Percentiles rank a stretch among this genome's conserved stretches.
These are phyloP conservation scores for Thinopyrum obtusiflorum DNA, from an alignment of 202 grass and related monocot genomes.

Conservation along the genomic window DNA sequence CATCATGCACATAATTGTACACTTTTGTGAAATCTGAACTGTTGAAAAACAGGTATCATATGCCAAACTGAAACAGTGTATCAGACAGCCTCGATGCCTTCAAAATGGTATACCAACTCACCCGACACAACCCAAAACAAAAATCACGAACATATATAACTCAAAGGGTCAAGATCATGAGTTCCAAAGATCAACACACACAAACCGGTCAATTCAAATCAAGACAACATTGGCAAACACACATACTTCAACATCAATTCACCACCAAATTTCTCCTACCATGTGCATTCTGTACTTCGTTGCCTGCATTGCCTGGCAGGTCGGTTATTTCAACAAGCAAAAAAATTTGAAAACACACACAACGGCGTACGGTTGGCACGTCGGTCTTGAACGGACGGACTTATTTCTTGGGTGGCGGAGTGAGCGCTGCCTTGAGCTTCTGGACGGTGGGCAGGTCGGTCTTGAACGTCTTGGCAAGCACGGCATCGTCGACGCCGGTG, in stretches of 20 bases:
- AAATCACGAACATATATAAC: too few relatives aligned
- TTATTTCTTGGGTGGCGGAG: conserved; percentile 14
- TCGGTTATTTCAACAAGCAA: neutral
- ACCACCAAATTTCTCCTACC: neutral
- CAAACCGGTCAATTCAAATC: too few relatives aligned
- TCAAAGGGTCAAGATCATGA: too few relatives aligned
- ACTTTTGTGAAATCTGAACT: too few relatives aligned
- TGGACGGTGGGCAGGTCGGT: conserved; percentile 26
- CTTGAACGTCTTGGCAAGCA: conserved; percentile 54
- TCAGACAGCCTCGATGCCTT: too few relatives aligned
- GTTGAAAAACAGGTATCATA: too few relatives aligned
- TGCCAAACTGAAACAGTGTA: too few relatives aligned
- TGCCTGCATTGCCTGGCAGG: neutral
- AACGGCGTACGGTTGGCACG: neutral
- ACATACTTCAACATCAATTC: neutral
- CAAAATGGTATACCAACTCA: too few relatives aligned
- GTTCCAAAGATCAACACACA: too few relatives aligned
- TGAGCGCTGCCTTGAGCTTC: conserved; percentile 34
- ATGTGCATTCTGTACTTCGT: neutral
- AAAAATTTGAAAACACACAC: neutral
- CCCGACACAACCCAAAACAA: too few relatives aligned
- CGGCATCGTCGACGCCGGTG: conserved; percentile 23
- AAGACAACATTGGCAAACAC: too few relatives aligned
- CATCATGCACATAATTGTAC: too few relatives aligned
- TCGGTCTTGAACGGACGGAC: neutral